phyloP scores from a whole-genome alignment of 768 basidiomycete genomes.

The Kwoniella botswanensis region DNA sequence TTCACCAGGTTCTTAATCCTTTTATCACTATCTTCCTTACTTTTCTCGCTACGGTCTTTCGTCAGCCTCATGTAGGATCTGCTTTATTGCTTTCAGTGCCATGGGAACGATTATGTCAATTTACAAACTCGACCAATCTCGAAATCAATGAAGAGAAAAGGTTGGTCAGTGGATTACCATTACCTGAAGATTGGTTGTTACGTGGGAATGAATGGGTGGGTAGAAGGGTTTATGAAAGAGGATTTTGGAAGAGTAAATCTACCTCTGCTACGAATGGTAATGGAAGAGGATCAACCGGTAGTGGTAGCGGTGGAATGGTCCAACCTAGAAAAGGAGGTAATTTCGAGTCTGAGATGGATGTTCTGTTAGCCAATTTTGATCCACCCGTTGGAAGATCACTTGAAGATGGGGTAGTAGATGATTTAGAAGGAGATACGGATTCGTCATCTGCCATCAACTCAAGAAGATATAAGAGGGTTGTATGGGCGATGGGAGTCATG shows the following conservation, averaged over 20 bases:
- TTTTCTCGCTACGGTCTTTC: slow-evolving; percentile 78
- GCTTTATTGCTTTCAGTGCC: slow-evolving; percentile 79
- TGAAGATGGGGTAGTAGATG: slow-evolving; percentile 81
- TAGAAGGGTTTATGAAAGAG: slow-evolving; percentile 84
- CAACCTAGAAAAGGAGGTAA: slow-evolving; percentile 32
- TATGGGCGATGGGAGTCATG: slow-evolving; percentile 72
- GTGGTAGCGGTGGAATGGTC: slow-evolving; percentile 41
- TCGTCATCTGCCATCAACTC: slow-evolving; percentile 61
- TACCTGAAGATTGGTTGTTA: slow-evolving; percentile 93
- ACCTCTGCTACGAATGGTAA: slow-evolving; percentile 15
- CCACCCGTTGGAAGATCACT: slow-evolving; percentile 48
- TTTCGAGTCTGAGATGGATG: slow-evolving; percentile 71
- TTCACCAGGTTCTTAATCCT: slow-evolving; percentile 70
- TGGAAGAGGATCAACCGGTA: slow-evolving; percentile 34
- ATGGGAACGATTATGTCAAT: slow-evolving; percentile 74
- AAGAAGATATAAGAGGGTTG: slow-evolving; percentile 75
- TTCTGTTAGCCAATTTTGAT: slow-evolving; percentile 69
- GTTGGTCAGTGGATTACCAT: slow-evolving; percentile 72
- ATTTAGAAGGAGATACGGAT: slow-evolving; percentile 58
- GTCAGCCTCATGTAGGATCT: slow-evolving; percentile 67
- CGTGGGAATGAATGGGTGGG: slow-evolving; percentile 97
- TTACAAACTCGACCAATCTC: slow-evolving; percentile 67
- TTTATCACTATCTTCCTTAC: slow-evolving; percentile 86
- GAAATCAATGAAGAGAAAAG: slow-evolving; percentile 57
- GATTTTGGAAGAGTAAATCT: slow-evolving; percentile 79